These are phyloP conservation scores for Microascus cirrosus DNA, from an alignment of 2,329 filamentous ascomycete genomes.

Conservation along the genomic window DNA sequence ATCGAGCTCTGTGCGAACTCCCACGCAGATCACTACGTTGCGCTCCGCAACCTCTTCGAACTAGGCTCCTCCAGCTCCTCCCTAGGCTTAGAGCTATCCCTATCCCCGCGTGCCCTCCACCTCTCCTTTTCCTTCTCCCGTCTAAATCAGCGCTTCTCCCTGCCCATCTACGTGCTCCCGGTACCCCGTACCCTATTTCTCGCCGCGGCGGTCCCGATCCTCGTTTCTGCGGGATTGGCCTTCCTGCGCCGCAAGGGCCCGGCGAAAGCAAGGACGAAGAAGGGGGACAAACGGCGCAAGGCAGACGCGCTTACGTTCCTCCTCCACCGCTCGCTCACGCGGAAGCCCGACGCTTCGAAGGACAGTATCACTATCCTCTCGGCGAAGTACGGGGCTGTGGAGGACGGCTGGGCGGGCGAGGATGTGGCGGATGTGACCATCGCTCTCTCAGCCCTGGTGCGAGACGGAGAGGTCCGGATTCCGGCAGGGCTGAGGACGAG, in stretches of 20 bases:
- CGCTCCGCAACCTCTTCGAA: conserved; percentile 29
- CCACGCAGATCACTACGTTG: conserved; percentile 23
- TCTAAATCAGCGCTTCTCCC: conserved; percentile 28
- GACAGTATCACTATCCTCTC: conserved; percentile 29
- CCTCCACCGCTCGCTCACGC: conserved; percentile 25
- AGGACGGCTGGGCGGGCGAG: conserved; percentile 20
- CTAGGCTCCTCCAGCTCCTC: conserved; percentile 25
- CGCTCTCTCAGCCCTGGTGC: conserved; percentile 32
- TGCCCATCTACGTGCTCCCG: conserved; percentile 29
- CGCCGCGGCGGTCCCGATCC: conserved; percentile 25
- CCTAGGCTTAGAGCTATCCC: conserved; percentile 30
- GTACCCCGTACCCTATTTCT: conserved; percentile 22
- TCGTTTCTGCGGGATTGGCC: conserved; percentile 24
- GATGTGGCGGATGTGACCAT: conserved; percentile 39
- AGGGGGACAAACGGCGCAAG: conserved; percentile 16
- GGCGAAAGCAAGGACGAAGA: neutral
- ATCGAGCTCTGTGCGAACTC: conserved; percentile 27
- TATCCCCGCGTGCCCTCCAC: conserved; percentile 28
- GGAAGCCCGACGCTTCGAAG: conserved; percentile 12
- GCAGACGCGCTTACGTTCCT: conserved; percentile 32
- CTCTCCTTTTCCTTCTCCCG: conserved; percentile 35
- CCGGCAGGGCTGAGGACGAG: conserved; percentile 29
- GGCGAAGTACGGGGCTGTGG: conserved; percentile 33
- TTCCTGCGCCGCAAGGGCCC: conserved; percentile 13
- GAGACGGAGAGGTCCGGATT: conserved; percentile 22